These are phyloP conservation scores for Malassezia slooffiae DNA, from an alignment of 1,284 basidiomycete species.

Conservation along the genomic window DNA sequence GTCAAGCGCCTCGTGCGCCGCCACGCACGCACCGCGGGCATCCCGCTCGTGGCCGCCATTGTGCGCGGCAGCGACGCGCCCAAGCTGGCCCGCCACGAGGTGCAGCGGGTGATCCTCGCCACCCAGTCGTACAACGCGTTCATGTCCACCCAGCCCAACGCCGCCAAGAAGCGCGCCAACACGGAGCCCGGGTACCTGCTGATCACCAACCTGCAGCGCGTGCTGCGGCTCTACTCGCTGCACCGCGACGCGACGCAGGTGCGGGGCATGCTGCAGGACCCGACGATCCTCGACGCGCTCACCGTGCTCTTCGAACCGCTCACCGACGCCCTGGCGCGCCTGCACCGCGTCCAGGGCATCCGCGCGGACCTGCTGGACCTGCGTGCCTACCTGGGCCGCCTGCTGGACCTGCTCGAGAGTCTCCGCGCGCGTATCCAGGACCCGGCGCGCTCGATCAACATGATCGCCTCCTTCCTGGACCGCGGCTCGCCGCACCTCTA, in stretches of 20 bases:
- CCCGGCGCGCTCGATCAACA: slow-evolving; percentile 29
- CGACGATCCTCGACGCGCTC: slow-evolving; percentile 27
- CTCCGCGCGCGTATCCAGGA: slow-evolving; percentile 38
- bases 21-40: slow-evolving; percentile 30
- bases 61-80: slow-evolving; percentile 38
- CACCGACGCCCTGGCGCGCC: slow-evolving; percentile 26
- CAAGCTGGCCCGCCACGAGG: slow-evolving; percentile 36
- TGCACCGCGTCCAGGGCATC: slow-evolving; percentile 31
- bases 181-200: slow-evolving; percentile 30
- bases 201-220: slow-evolving; percentile 32
- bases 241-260: slow-evolving; percentile 38
- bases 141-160: slow-evolving; percentile 24
- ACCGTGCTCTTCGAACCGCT: slow-evolving; percentile 32
- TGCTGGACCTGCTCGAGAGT: slow-evolving; percentile 34
- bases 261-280: slow-evolving; percentile 37
- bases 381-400: slow-evolving; percentile 19
- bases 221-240: slow-evolving; percentile 32
- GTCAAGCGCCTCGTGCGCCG: slow-evolving; percentile 40
- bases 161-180: slow-evolving; percentile 28
- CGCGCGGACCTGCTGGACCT: slow-evolving; percentile 24
- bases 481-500: slow-evolving; percentile 30
- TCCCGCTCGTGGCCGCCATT: slow-evolving; percentile 42
- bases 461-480: slow-evolving; percentile 36
- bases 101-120: slow-evolving; percentile 36
- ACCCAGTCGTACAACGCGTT: slow-evolving; percentile 33